phyloP scores from a whole-genome alignment of 1,139 yeast genomes.

The Candida smagusa region DNA sequence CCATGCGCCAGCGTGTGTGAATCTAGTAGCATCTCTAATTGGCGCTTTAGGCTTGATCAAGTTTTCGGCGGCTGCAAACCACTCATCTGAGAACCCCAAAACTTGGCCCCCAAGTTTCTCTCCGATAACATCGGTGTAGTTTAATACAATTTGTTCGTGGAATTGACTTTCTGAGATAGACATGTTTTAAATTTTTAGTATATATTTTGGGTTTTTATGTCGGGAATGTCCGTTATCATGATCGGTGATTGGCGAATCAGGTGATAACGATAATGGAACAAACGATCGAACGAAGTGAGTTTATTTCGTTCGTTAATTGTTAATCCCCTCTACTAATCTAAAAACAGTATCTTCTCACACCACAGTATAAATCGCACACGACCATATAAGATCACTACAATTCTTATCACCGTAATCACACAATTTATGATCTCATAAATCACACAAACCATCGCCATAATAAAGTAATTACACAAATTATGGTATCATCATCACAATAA shows the following conservation, averaged over 20 bases:
- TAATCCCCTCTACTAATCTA: too few relatives aligned
- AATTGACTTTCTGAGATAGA: constrained; percentile 31
- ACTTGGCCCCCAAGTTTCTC: constrained; percentile 79
- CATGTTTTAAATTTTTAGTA: constrained; percentile 1
- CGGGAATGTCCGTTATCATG: background rate
- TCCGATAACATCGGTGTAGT: constrained; percentile 73
- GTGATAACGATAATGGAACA: too few relatives aligned
- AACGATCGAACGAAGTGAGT: too few relatives aligned
- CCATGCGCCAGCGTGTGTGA: constrained; percentile 90
- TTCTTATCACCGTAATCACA: too few relatives aligned
- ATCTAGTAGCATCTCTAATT: constrained; percentile 73
- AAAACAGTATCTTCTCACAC: too few relatives aligned
- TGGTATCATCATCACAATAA: too few relatives aligned
- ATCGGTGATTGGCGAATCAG: background rate
- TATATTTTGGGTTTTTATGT: background rate
- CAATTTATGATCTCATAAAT: too few relatives aligned
- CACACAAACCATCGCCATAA: too few relatives aligned
- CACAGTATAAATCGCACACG: too few relatives aligned
- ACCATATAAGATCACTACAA: too few relatives aligned
- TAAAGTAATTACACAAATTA: too few relatives aligned
- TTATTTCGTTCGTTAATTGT: too few relatives aligned
- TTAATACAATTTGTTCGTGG: constrained; percentile 41
- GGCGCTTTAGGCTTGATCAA: constrained; percentile 79
- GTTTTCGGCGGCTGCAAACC: constrained; percentile 94
- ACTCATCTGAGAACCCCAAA: constrained; percentile 73